These are phyloP conservation scores for Linnemannia hyalina DNA, from an alignment of 192 early-diverging fungal species.

Conservation along the genomic window DNA sequence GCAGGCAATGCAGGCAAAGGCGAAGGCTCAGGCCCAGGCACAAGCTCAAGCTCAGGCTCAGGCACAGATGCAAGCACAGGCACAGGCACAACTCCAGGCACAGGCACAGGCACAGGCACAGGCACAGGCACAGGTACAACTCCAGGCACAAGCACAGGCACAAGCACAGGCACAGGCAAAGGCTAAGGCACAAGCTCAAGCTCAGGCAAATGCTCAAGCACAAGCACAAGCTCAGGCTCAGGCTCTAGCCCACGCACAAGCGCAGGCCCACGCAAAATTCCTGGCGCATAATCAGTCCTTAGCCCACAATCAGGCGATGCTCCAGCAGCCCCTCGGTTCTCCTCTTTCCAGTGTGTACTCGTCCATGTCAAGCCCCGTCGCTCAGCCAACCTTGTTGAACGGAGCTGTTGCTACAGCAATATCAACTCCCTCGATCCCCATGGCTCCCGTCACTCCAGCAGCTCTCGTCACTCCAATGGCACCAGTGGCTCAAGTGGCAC, in stretches of 20 bases:
- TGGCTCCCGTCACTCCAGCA: background rate
- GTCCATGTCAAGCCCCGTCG: slow-evolving; percentile 5
- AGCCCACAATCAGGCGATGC: slow-evolving; percentile 16
- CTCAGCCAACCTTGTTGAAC: background rate
- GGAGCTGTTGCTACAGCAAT: background rate
- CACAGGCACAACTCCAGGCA: background rate
- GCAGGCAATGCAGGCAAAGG: slow-evolving; percentile 44
- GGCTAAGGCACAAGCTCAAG: slow-evolving; percentile 29
- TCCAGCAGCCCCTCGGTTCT: slow-evolving; percentile 21
- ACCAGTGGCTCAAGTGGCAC: background rate
- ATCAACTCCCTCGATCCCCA: background rate
- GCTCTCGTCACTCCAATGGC: background rate
- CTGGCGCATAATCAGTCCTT: slow-evolving; percentile 1
- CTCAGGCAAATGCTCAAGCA: slow-evolving; percentile 42
- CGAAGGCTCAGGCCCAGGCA: slow-evolving; percentile 48
- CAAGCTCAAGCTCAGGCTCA: slow-evolving; percentile 41
- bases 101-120: slow-evolving; percentile 10
- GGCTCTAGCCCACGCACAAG: slow-evolving; percentile 13
- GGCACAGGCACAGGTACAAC: slow-evolving; percentile 6
- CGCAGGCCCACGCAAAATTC: slow-evolving; percentile 3
- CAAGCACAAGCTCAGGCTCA: slow-evolving; percentile 28
- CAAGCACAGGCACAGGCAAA: slow-evolving; percentile 38
- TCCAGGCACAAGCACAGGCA: background rate
- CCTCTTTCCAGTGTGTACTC: background rate
- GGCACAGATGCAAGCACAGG: slow-evolving; percentile 51